Percentiles rank a stretch among this genome's conserved stretches.
These are phyloP conservation scores for Lasiosphaeria ovina DNA, from an alignment of 495 filamentous ascomycete species.

Conservation along the genomic window DNA sequence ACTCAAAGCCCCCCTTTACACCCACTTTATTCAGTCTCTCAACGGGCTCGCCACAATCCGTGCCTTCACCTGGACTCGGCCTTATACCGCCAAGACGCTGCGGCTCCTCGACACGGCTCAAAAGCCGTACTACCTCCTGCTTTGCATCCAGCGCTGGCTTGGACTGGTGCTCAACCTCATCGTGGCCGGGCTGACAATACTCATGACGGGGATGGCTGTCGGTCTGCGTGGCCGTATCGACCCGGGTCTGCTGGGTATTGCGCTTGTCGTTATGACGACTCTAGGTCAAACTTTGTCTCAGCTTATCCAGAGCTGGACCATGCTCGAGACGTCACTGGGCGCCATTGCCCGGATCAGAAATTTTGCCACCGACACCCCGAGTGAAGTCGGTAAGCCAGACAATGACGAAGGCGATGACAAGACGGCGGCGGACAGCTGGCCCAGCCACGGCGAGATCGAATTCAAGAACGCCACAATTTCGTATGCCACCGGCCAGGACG, in stretches of 20 bases:
- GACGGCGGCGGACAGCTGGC: conserved; percentile 6
- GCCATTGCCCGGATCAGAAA: conserved; percentile 41
- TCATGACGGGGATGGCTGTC: conserved; percentile 38
- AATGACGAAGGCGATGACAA: neutral
- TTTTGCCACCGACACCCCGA: conserved; percentile 26
- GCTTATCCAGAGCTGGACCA: conserved; percentile 34
- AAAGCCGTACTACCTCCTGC: conserved; percentile 43
- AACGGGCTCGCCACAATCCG: conserved; percentile 45
- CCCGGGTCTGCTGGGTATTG: conserved; percentile 51
- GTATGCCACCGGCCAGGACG: conserved; percentile 14
- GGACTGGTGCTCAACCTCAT: conserved; percentile 43
- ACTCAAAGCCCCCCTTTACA: conserved; percentile 30
- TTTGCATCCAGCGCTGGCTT: conserved; percentile 49
- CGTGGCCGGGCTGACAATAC: conserved; percentile 33
- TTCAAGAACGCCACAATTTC: conserved; percentile 9
- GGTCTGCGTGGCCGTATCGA: conserved; percentile 24
- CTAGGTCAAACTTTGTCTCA: conserved; percentile 3
- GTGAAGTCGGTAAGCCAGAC: conserved; percentile 24
- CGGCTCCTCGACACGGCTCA: conserved; percentile 49
- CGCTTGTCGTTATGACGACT: conserved; percentile 30
- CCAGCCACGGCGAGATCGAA: conserved; percentile 5
- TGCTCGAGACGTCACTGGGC: conserved; percentile 48
- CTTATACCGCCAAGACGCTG: conserved; percentile 43
- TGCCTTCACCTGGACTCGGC: conserved; percentile 41
- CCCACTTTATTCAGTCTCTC: conserved; percentile 40